These are phyloP conservation scores for Bromus sterilis DNA, from an alignment of 176 grass and related monocot species.

Conservation along the genomic window DNA sequence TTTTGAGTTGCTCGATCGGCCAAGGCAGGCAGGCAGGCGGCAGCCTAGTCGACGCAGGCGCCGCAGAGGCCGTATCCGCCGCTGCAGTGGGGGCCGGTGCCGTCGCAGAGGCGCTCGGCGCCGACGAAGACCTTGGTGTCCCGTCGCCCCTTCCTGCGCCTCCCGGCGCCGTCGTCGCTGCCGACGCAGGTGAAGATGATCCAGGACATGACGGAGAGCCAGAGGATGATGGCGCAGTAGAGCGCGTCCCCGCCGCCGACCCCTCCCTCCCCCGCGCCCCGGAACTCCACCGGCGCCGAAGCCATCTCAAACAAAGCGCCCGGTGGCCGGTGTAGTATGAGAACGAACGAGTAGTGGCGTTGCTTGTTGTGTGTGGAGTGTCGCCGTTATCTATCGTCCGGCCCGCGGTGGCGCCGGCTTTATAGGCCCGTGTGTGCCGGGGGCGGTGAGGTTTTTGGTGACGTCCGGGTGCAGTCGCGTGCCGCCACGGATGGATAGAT, in stretches of 20 bases:
- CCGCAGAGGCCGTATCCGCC: conserved; percentile 40
- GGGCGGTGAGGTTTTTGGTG: background rate
- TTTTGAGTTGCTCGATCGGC: too few species aligned
- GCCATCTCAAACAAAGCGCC: too few species aligned
- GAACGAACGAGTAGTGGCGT: too few species aligned
- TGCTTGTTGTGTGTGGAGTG: background rate
- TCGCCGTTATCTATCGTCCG: background rate
- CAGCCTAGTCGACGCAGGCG: conserved; percentile 34
- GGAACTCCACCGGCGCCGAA: conserved; percentile 23
- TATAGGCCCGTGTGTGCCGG: conserved; percentile 3
- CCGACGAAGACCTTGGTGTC: conserved; percentile 41
- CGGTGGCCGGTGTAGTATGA: too few species aligned
- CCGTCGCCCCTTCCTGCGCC: conserved; percentile 16
- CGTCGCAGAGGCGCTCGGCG: conserved; percentile 50
- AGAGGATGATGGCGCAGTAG: conserved; percentile 73
- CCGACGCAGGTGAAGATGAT: conserved; percentile 75
- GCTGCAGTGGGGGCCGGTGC: conserved; percentile 37
- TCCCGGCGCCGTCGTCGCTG: background rate
- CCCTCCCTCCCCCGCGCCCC: conserved; percentile 21
- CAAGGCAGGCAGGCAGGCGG: too few species aligned
- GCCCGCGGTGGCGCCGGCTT: background rate
- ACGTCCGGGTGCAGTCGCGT: background rate
- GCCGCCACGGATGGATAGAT: conserved; percentile 15
- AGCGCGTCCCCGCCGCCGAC: conserved; percentile 69
- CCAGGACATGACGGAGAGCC: conserved; percentile 71